Conservation (phyloP, 305 asterid species). For the Fraxinus platypoda region DNA sequence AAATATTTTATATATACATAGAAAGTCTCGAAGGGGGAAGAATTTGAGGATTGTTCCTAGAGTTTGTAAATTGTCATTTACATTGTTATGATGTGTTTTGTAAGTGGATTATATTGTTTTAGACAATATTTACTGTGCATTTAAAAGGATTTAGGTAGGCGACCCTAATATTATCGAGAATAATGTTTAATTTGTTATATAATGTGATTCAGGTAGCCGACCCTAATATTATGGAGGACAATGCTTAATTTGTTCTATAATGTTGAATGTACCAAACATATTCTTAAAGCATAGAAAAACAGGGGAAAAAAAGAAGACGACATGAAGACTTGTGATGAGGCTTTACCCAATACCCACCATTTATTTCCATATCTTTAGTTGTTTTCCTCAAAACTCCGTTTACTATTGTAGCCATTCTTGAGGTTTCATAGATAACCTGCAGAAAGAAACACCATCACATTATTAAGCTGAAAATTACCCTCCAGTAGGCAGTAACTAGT, state of each 20-base stretch:
- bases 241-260: not conserved
- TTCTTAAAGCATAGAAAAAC: constrained; percentile 22
- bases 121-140: not conserved
- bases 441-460: constrained; percentile 17
- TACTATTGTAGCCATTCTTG: constrained; percentile 81
- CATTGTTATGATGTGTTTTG: constrained; percentile 1
- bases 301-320: constrained; percentile 5
- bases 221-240: not conserved
- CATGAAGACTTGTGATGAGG: constrained; percentile 16
- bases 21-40: constrained; percentile 22
- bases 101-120: not conserved
- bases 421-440: constrained; percentile 96
- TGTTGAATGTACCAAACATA: not conserved
- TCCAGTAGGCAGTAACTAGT: constrained; percentile 24
- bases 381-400: constrained; percentile 95
- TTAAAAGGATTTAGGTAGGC: not conserved
- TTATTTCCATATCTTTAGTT: constrained; percentile 71
- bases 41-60: constrained; percentile 21
- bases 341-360: constrained; percentile 43
- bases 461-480: constrained; percentile 25
- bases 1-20: constrained; percentile 22
- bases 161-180: not conserved
- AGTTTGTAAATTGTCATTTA: constrained; percentile 17
- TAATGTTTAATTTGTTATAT: not conserved
- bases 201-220: not conserved